These are phyloP conservation scores for Yamadazyma membranifaciens DNA, from an alignment of 1,139 yeast genomes.

Conservation along the genomic window DNA sequence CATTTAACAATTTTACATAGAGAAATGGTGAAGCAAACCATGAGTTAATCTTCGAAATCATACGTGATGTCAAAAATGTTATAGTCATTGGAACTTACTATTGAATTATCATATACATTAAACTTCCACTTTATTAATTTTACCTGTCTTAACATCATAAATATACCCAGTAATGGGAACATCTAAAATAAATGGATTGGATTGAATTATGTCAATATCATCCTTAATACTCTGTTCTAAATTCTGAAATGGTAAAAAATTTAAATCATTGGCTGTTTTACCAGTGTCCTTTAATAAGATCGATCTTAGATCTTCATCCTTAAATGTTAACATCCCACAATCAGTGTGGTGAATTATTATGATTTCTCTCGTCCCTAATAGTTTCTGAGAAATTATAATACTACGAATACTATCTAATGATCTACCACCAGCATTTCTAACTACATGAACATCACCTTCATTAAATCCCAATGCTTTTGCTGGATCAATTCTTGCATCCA, in stretches of 20 bases:
- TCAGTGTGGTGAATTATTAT: constrained; percentile 42
- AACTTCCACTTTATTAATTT: constrained; percentile 18
- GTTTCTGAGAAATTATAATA: constrained; percentile 33
- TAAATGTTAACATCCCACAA: constrained; percentile 44
- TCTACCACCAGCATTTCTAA: constrained; percentile 47
- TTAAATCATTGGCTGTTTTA: constrained; percentile 24
- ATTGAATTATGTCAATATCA: constrained; percentile 29
- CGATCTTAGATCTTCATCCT: constrained; percentile 25
- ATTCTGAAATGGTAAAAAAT: constrained; percentile 34
- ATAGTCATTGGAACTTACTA: too few relatives aligned
- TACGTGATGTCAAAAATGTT: too few relatives aligned
- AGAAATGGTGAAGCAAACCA: too few relatives aligned
- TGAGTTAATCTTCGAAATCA: too few relatives aligned
- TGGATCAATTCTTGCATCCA: constrained; percentile 48
- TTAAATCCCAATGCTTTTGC: constrained; percentile 37
- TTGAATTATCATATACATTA: too few relatives aligned
- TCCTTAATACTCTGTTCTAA: constrained; percentile 33
- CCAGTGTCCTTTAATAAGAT: constrained; percentile 29
- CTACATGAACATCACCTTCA: constrained; percentile 46
- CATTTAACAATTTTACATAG: too few relatives aligned
- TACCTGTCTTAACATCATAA: constrained; percentile 38
- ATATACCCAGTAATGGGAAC: constrained; percentile 37
- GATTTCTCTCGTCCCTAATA: constrained; percentile 38
- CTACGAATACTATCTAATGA: constrained; percentile 40
- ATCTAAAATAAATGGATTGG: constrained; percentile 25